Base-by-base conservation (phyloP, 2,329 filamentous ascomycete genomes). In the Grosmannia huntii region DNA sequence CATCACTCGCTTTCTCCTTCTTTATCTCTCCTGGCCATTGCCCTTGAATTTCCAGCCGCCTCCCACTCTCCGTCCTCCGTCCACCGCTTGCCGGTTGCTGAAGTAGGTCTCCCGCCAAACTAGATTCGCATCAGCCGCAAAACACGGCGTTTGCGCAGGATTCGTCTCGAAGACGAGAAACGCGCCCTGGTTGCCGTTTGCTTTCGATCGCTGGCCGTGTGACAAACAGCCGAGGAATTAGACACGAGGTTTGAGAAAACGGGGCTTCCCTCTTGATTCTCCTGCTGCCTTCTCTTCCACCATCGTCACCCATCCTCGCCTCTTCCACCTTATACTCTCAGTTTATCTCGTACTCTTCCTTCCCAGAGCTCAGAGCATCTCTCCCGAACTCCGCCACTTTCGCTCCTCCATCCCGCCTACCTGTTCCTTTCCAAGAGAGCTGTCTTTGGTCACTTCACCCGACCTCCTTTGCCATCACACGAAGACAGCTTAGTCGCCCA, bases 401-500 rank as follows among this genome's bases (percentile, higher is more conserved):
- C 12, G 38, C 41, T 36, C 31, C 51, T 53, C 51, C 51, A 41
- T 41, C 21, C 33, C 36, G 19, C 27, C 41, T n/a, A 12, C 44
- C 31, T 51, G 23, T 33, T 57, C 33, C 28, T 57, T 25, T 23
- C 14, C 57, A 36, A 59, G 58, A 59, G 50, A 55, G 38, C 55
- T 55, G 25, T 41, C 52, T 59, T 56, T 54, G 53, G 38, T 62
- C 62, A 58, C 53, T 60, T 53, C 59, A 58, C 55, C 44, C 49
- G 49, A 11, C 56, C 49, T 28, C 48, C 36, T 58, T 49, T 38
- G 10, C 41, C 50, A 54, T 21, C 44, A 51, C 21, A 33, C 21
- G 21, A 57, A 59, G 44, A 49, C 44, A 38, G 41, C 36, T 5
- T 25, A 36, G 36, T 46, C 41, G 51, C 44, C 44, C 44, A 25